phyloP scores from a whole-genome alignment of 768 basidiomycete species.

The Gloeopeniophorella convolvens region DNA sequence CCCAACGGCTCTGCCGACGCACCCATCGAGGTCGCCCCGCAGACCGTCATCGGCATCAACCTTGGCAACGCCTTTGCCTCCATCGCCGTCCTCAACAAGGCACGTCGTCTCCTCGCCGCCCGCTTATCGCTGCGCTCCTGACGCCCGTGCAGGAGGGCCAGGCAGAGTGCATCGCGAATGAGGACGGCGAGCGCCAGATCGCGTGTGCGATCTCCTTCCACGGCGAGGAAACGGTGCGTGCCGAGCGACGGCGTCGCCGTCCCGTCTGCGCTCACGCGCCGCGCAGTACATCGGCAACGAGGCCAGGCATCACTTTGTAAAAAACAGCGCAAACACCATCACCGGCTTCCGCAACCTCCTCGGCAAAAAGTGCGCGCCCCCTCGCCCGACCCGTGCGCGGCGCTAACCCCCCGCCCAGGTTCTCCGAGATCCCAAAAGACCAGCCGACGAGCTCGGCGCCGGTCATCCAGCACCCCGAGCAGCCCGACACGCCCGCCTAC shows the following conservation, averaged over 20 bases:
- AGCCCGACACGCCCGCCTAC: constrained; percentile 72
- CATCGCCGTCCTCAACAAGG: constrained; percentile 94
- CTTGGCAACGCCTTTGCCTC: constrained; percentile 94
- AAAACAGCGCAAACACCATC: constrained; percentile 92
- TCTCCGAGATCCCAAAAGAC: constrained; percentile 64
- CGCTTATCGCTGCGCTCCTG: not conserved
- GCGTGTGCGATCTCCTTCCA: constrained; percentile 88
- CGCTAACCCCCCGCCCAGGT: constrained; percentile 39
- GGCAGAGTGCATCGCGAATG: constrained; percentile 94
- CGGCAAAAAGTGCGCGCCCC: constrained; percentile 69
- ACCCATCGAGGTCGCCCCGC: constrained; percentile 31
- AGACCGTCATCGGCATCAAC: constrained; percentile 86
- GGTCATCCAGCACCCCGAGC: constrained; percentile 69
- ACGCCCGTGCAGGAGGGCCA: constrained; percentile 91
- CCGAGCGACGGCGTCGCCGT: too few species aligned
- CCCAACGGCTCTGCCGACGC: constrained; percentile 50
- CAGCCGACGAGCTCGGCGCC: constrained; percentile 51
- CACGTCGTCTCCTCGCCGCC: constrained; percentile 28
- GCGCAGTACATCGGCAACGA: constrained; percentile 91
- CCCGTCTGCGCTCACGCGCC: not conserved
- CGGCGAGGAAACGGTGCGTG: constrained; percentile 81
- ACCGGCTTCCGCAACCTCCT: constrained; percentile 90
- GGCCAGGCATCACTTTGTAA: constrained; percentile 89
- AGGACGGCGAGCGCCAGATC: constrained; percentile 98
- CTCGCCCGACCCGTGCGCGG: not conserved